Evolutionary conservation across 495 filamentous ascomycete species (phyloP).

Genomic region (Penicillium fimorum): DNA sequence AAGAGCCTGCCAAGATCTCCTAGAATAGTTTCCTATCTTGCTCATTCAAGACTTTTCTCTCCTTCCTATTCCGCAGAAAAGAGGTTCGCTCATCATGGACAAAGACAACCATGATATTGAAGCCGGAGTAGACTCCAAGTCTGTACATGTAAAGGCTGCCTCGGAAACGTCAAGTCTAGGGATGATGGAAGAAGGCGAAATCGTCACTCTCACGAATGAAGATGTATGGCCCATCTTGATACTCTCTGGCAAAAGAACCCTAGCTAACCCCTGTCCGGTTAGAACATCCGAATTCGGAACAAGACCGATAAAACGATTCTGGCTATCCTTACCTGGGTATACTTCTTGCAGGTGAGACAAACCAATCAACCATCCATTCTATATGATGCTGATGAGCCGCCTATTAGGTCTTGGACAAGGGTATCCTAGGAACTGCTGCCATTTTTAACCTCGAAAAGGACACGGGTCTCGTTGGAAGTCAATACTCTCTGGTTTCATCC

Average conservation of each 20-base stretch:
- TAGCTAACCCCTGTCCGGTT: not conserved
- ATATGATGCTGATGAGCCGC: no score
- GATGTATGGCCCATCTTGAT: not conserved
- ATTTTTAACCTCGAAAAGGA: not conserved
- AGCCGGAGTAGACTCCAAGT: not conserved
- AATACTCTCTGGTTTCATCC: not conserved
- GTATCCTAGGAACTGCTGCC: not conserved
- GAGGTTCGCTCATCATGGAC: not conserved
- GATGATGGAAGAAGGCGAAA: not conserved
- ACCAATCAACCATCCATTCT: no score
- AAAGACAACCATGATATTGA: not conserved
- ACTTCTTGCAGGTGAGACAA: conserved; percentile 1
- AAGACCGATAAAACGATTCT: not conserved
- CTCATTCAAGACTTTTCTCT: not conserved
- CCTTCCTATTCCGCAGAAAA: no score
- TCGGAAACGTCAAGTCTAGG: not conserved
- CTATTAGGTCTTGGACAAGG: not conserved
- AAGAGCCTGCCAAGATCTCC: not conserved
- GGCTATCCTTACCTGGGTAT: not conserved
- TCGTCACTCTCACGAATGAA: conserved; percentile 1
- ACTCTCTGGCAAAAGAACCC: no score
- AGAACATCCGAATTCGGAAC: not conserved
- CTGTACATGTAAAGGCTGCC: no score
- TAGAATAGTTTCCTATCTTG: not conserved
- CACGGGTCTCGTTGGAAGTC: not conserved